Conservation (phyloP, 805 yeast genomes). For the Schwanniomyces sp. region DNA sequence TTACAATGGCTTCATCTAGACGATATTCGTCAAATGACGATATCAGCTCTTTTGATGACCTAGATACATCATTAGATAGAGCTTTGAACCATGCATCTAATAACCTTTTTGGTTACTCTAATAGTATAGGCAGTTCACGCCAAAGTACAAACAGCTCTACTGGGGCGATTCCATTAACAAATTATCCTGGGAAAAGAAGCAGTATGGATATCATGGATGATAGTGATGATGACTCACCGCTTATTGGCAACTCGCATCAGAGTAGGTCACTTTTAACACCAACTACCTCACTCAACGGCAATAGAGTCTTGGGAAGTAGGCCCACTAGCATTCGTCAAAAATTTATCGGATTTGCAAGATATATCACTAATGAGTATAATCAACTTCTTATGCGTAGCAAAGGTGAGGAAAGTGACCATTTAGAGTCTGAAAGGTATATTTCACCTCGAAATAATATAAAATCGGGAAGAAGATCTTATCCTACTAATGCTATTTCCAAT, state of each 20-base stretch:
- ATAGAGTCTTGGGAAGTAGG: conserved; percentile 9
- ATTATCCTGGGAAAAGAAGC: conserved; percentile 13
- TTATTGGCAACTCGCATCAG: conserved; percentile 19
- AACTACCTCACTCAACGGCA: conserved; percentile 12
- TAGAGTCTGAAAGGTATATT: conserved; percentile 33
- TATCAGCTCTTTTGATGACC: conserved; percentile 51
- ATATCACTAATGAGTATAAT: conserved; percentile 25
- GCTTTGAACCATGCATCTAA: conserved; percentile 56
- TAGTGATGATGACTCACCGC: conserved; percentile 28
- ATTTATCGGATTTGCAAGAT: conserved; percentile 16
- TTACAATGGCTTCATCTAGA: conserved; percentile 6
- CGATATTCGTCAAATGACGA: conserved; percentile 6
- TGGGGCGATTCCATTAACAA: conserved; percentile 30
- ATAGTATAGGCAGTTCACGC: conserved; percentile 21
- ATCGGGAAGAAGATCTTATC: conserved; percentile 27
- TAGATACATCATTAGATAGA: conserved; percentile 64
- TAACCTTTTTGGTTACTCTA: conserved; percentile 31
- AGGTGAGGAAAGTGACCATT: conserved; percentile 11
- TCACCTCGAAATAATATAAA: conserved; percentile 33
- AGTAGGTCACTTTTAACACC: conserved; percentile 21
- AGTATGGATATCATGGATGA: conserved; percentile 21
- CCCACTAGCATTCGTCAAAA: conserved; percentile 9
- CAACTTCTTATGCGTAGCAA: conserved; percentile 19
- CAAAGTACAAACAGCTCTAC: conserved; percentile 25
- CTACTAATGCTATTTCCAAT: conserved; percentile 84